Conservation (phyloP, 345 rosid genomes). For the Excoecaria cochinchinensis region DNA sequence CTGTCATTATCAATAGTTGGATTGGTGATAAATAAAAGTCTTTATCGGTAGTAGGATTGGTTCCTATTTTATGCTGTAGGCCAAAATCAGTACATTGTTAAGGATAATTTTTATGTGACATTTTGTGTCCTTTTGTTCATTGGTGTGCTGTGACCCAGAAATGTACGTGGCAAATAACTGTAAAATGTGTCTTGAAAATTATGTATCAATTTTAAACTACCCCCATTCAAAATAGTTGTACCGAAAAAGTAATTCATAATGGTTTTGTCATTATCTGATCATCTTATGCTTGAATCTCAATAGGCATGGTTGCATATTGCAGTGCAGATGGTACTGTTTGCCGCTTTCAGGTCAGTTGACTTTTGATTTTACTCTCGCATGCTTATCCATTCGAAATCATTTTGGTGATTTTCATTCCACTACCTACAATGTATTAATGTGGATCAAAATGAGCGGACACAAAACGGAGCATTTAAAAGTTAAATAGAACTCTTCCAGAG, state of each 20-base stretch:
- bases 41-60: too few relatives aligned
- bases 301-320: conserved; percentile 87
- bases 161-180: background rate
- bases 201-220: background rate
- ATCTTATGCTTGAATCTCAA: conserved; percentile 8
- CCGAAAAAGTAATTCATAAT: background rate
- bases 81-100: background rate
- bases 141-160: background rate
- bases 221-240: background rate
- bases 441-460: too few relatives aligned
- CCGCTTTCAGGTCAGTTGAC: conserved; percentile 60
- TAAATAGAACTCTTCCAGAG: too few relatives aligned
- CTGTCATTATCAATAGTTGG: background rate
- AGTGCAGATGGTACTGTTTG: conserved; percentile 69
- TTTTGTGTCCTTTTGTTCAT: background rate
- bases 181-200: background rate
- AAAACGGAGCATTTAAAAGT: too few relatives aligned
- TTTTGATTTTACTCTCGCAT: background rate
- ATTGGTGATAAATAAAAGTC: too few relatives aligned
- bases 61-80: background rate
- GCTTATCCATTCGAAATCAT: background rate
- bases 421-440: too few relatives aligned
- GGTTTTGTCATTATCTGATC: background rate
- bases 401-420: too few relatives aligned
- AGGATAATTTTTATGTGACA: background rate